These are phyloP conservation scores for Globisporangium apiculatum DNA, from an alignment of 352 stramenopile species.

Conservation along the genomic window DNA sequence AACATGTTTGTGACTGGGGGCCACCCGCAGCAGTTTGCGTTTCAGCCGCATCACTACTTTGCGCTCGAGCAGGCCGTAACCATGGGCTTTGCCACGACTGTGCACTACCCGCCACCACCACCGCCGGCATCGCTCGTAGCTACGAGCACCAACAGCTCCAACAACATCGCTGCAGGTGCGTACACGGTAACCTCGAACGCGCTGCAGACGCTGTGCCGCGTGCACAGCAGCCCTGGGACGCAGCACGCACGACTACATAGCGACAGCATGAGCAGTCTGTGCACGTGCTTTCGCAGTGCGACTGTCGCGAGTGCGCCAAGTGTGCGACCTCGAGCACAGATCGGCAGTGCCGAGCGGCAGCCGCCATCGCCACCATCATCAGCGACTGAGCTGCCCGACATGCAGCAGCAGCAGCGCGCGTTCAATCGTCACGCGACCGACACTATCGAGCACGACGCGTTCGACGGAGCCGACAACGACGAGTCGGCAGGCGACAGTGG, in stretches of 20 bases:
- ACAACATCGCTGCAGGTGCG: background rate
- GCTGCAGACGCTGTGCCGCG: slow-evolving; percentile 1
- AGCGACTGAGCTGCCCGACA: background rate
- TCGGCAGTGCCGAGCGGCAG: background rate
- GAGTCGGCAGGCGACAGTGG: background rate
- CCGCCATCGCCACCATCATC: background rate
- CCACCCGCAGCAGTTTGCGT: slow-evolving; percentile 3
- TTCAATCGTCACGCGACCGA: background rate
- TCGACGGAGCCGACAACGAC: slow-evolving; percentile 16
- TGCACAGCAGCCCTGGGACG: slow-evolving; percentile 5
- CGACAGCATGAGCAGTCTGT: slow-evolving; percentile 7
- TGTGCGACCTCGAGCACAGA: background rate
- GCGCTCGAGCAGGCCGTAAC: slow-evolving; percentile 4
- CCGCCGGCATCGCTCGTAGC: background rate
- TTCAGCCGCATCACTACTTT: slow-evolving; percentile 12
- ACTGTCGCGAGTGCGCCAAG: slow-evolving; percentile 10
- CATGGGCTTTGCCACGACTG: background rate
- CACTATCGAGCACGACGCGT: background rate
- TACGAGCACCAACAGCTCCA: background rate
- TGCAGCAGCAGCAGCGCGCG: background rate
- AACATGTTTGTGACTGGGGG: background rate
- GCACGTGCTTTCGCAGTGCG: slow-evolving; percentile 29
- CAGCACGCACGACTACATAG: slow-evolving; percentile 2
- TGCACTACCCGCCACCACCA: background rate
- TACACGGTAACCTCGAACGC: background rate